Conservation (phyloP, 352 stramenopile species). For the Phytophthora citricola region DNA sequence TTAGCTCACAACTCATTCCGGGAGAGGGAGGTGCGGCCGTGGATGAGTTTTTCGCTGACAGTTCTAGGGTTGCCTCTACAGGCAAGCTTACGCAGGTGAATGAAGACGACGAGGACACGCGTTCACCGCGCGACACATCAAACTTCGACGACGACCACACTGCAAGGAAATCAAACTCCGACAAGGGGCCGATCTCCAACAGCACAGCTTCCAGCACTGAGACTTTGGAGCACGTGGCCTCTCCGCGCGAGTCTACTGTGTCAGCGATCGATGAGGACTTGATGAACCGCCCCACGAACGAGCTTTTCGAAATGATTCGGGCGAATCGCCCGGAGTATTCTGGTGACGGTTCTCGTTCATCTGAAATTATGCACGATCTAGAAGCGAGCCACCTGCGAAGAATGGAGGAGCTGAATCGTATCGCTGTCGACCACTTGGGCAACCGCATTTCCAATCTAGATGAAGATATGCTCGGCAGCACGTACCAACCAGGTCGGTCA, state of each 20-base stretch:
- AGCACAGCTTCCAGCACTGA: constrained; percentile 33
- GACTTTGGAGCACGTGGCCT: constrained; percentile 24
- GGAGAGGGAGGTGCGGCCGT: constrained; percentile 27
- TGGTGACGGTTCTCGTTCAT: constrained; percentile 31
- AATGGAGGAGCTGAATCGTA: constrained; percentile 64
- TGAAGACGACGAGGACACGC: constrained; percentile 26
- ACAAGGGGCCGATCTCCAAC: constrained; percentile 22
- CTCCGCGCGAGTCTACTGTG: constrained; percentile 30
- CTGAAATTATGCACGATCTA: constrained; percentile 47
- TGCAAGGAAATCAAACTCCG: background rate
- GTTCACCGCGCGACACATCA: constrained; percentile 19
- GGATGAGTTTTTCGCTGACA: constrained; percentile 38
- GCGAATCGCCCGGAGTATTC: constrained; percentile 32
- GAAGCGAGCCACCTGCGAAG: constrained; percentile 54
- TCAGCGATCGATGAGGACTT: constrained; percentile 56
- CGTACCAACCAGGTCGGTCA: constrained; percentile 27
- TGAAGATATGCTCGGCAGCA: constrained; percentile 37
- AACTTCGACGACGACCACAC: constrained; percentile 29
- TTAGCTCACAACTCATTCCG: constrained; percentile 33
- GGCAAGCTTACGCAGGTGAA: constrained; percentile 31
- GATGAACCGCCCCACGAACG: constrained; percentile 53
- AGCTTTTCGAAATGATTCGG: constrained; percentile 56
- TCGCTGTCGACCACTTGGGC: constrained; percentile 54
- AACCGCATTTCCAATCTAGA: constrained; percentile 52
- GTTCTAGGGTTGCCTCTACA: constrained; percentile 8